Evolutionary conservation across 805 yeast species (phyloP), one percentile per base, ranked within the genome.

Genomic region (Priceomyces medius): DNA sequence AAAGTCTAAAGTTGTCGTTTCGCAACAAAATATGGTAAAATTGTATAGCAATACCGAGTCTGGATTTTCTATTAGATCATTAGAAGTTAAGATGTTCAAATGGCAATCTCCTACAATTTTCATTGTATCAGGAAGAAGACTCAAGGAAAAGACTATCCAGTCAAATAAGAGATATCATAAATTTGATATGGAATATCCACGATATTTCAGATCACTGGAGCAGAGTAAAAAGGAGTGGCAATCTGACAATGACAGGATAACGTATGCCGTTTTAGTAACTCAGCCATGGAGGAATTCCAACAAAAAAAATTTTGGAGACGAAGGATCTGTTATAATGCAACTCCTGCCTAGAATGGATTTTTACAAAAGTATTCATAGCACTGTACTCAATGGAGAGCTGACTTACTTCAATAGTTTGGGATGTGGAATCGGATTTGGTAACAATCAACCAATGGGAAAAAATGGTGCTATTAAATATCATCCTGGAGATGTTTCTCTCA

Each of bases 51-150:
- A 95, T 0, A 66, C 88, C 7, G 83, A 79, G 36, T 71, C 81
- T 2, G 98, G 98, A 2, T 91, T 86, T 58, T 87, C 96, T 0
- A 87, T 90, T 76, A 67, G 95, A 21, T 84, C 96, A 0, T 75
- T 91, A 43, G 96, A 90, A 61, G 76, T 83, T 42, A 87, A 83
- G 47, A 85, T 84, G 0, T 80, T 88, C 68, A 88, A 89, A 52
- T 91, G 97, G 96, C 81, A 79, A 50, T 93, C 96, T 0, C 96
- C 97, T 0, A 79, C 96, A 0, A 58, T 91, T 1, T 49, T 90
- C 7, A 45, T 90, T 0, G 68, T 91, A 0, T 74, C 79, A 2
- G 98, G 97, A 0, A 74, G 71, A 49, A 57, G 79, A 35, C 57
- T 82, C 18, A 57, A 61, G 32, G 39, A 54, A 27, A 62, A 63